Percentiles rank a stretch among this genome's conserved stretches.
Conservation (phyloP, 495 filamentous ascomycete species). For the Sphaerosporella brunnea region DNA sequence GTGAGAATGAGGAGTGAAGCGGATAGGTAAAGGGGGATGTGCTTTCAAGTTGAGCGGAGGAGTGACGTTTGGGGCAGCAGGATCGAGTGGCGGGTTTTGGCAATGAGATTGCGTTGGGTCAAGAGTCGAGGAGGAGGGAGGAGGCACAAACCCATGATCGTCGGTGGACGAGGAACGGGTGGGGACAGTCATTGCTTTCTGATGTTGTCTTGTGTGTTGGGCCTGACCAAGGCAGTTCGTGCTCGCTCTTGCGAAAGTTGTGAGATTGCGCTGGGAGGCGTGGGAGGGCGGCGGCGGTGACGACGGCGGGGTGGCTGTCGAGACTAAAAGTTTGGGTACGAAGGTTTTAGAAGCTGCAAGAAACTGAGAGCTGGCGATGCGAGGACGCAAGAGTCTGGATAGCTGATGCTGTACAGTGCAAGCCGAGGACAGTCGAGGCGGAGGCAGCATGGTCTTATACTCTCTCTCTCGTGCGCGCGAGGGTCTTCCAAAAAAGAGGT, state of each 20-base stretch:
- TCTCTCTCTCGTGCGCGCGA: too few relatives aligned
- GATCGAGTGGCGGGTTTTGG: conserved; percentile 1
- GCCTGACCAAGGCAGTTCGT: conserved; percentile 26
- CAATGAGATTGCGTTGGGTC: too few relatives aligned
- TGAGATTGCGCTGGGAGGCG: not conserved
- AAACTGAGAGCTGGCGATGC: not conserved
- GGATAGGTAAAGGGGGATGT: too few relatives aligned
- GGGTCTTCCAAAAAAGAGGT: too few relatives aligned
- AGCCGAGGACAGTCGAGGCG: not conserved
- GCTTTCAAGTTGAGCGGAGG: too few relatives aligned
- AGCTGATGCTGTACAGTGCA: not conserved
- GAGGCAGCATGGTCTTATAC: not conserved
- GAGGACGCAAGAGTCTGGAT: not conserved
- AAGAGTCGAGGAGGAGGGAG: conserved; percentile 5
- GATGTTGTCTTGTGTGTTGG: conserved; percentile 9
- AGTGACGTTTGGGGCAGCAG: not conserved
- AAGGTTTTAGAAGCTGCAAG: not conserved
- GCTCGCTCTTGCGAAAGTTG: conserved; percentile 24
- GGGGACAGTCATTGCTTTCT: conserved; percentile 14
- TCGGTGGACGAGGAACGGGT: not conserved
- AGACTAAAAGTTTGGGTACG: not conserved
- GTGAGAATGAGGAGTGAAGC: too few relatives aligned
- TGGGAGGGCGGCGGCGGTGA: not conserved
- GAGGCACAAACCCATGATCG: not conserved
- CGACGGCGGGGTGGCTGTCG: not conserved